These are phyloP conservation scores for Corymbia calophylla DNA, from an alignment of 441 rosid species.

Conservation along the genomic window DNA sequence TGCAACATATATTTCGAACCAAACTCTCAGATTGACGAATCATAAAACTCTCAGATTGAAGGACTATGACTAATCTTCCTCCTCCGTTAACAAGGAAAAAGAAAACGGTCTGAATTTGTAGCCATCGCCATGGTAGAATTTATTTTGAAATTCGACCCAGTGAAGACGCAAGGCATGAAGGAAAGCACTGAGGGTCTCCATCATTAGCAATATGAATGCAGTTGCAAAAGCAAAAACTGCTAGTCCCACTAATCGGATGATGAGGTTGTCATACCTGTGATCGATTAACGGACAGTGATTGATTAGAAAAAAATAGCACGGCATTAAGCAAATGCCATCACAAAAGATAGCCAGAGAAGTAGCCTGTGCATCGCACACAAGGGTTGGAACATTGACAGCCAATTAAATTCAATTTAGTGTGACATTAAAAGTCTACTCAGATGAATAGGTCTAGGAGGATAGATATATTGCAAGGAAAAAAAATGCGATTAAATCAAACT, in stretches of 20 bases:
- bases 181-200: conserved; percentile 98
- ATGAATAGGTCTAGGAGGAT: not conserved
- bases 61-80: conserved; percentile 43
- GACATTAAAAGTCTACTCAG: not conserved
- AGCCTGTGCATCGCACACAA: not conserved
- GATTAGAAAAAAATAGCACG: not conserved
- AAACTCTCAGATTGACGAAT: not conserved
- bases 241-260: conserved; percentile 72
- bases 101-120: conserved; percentile 94
- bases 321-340: not conserved
- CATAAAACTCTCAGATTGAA: not conserved
- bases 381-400: not conserved
- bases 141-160: conserved; percentile 94
- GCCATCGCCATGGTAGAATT: conserved; percentile 97
- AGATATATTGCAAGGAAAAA: not conserved
- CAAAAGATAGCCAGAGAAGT: not conserved
- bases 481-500: not conserved
- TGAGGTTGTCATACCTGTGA: conserved; percentile 78
- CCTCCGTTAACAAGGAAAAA: conserved; percentile 60
- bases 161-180: conserved; percentile 98
- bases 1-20: not conserved
- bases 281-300: not conserved
- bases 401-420: not conserved
- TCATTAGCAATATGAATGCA: conserved; percentile 87
- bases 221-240: conserved; percentile 94